Base-by-base conservation (phyloP, 805 yeast species). In the Cyberlindnera nakhonratchasimensis region DNA sequence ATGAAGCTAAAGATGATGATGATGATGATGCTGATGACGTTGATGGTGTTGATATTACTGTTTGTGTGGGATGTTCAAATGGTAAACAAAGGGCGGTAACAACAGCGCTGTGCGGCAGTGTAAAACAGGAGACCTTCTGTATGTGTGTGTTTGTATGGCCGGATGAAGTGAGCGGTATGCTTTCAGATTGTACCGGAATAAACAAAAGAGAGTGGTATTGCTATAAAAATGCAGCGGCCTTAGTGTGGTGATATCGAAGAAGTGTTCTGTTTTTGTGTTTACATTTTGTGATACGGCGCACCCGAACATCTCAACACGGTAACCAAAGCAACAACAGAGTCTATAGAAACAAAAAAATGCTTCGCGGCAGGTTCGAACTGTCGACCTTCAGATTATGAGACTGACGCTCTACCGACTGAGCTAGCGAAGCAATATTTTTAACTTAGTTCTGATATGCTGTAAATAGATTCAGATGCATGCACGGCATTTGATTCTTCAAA, bases 371-470 rank as follows among this genome's bases (percentile, higher is more conserved):
- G 72, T 66, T 69, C 74, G 73, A 69, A 69, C 74, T 69, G 72
- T 70, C 74, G 72, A 70, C 74, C 74, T 70, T 70, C 73, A 70
- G 74, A 70, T 70, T 70, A 71, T 70, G 75, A 71, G 75, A 70
- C 75, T 70, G 74, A 71, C 74, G 75, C 75, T 70, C 75, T 70
- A 62, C 75, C 76, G 67, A 70, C 75, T 71, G 74, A 70, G 76
- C 76, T 70, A 71, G 74, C 62, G 67, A 66, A 70, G 75, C 75
- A 43, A 39, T 29, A 22, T 23, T 25, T 32, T 20, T n/a, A n/a
- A n/a, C n/a, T n/a, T n/a, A n/a, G n/a, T n/a, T n/a, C n/a, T n/a
- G n/a, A n/a, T n/a, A n/a, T n/a, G n/a, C n/a, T n/a, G n/a, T n/a
- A n/a, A n/a, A n/a, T n/a, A n/a, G n/a, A n/a, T n/a, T n/a, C n/a